phyloP scores from a whole-genome alignment of 2,329 filamentous ascomycete species.

The Penicillium sp. region DNA sequence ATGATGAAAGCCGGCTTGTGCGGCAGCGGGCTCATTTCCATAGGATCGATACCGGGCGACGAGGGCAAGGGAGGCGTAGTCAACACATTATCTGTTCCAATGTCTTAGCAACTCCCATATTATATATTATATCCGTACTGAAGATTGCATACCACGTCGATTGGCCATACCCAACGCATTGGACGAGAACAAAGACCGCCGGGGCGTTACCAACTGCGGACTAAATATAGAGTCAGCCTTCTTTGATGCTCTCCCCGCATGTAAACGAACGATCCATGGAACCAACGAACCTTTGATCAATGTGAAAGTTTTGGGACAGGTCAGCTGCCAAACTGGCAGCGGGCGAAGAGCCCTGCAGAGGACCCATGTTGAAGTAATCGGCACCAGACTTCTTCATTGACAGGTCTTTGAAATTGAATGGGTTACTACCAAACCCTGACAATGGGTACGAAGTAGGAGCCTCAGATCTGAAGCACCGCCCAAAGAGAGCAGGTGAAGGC shows the following conservation, averaged over 20 bases:
- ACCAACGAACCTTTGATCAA: conserved; percentile 79
- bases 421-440: conserved; percentile 60
- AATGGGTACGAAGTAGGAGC: conserved; percentile 55
- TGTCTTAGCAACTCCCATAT: background rate
- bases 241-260: conserved; percentile 11
- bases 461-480: conserved; percentile 63
- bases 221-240: conserved; percentile 55
- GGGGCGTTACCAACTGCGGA: conserved; percentile 78
- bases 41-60: conserved; percentile 76
- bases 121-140: background rate
- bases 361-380: conserved; percentile 82
- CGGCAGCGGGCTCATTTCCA: conserved; percentile 92
- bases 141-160: conserved; percentile 54
- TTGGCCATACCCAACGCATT: conserved; percentile 63
- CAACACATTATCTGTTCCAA: conserved; percentile 61
- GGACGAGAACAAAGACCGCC: conserved; percentile 79
- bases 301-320: conserved; percentile 93
- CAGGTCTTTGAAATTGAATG: conserved; percentile 74
- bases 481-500: conserved; percentile 63
- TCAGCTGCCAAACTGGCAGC: conserved; percentile 89
- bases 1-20: conserved; percentile 74
- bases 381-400: conserved; percentile 66
- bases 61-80: conserved; percentile 83
- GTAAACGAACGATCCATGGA: background rate
- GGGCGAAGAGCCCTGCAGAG: conserved; percentile 81